Percentiles rank a stretch among this genome's conserved stretches.
Conservation (phyloP, 768 basidiomycete genomes). For the Candolleomyces efflorescens region DNA sequence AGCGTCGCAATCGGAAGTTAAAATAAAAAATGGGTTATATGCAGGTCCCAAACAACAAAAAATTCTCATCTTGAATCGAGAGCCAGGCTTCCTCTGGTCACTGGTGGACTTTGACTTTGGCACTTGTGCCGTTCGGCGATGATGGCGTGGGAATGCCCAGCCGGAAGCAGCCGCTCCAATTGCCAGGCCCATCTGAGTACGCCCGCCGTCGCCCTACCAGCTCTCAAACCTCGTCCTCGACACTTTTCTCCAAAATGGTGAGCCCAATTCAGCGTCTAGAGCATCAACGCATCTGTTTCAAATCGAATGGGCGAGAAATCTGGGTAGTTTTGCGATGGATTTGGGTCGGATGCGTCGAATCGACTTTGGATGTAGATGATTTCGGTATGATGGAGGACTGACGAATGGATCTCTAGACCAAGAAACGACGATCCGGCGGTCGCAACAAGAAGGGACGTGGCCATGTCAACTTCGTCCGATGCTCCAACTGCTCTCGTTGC, state of each 20-base stretch:
- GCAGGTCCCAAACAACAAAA: too few relatives aligned
- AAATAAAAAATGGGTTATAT: too few relatives aligned
- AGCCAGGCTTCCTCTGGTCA: too few relatives aligned
- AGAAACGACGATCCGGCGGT: slow-evolving; percentile 98
- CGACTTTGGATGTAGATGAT: slow-evolving; percentile 30
- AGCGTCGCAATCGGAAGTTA: too few relatives aligned
- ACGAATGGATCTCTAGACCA: slow-evolving; percentile 58
- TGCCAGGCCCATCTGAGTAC: slow-evolving; percentile 15
- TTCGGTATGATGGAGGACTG: background rate
- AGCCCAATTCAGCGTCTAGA: slow-evolving; percentile 19
- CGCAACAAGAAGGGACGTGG: slow-evolving; percentile 99
- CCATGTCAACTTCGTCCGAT: slow-evolving; percentile 91
- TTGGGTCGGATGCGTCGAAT: slow-evolving; percentile 33
- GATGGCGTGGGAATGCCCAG: slow-evolving; percentile 24
- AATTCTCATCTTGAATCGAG: too few relatives aligned
- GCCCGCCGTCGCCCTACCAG: slow-evolving; percentile 28
- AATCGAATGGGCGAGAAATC: slow-evolving; percentile 6
- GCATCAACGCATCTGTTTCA: background rate
- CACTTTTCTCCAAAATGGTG: slow-evolving; percentile 34
- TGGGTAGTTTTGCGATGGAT: slow-evolving; percentile 16
- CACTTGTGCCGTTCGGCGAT: background rate
- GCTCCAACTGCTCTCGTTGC: slow-evolving; percentile 99
- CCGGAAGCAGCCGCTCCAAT: slow-evolving; percentile 20
- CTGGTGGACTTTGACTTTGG: too few relatives aligned
- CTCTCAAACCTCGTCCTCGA: slow-evolving; percentile 29